Evolutionary conservation across 768 basidiomycete species (phyloP).

Genomic region (Hericium rajendrae): DNA sequence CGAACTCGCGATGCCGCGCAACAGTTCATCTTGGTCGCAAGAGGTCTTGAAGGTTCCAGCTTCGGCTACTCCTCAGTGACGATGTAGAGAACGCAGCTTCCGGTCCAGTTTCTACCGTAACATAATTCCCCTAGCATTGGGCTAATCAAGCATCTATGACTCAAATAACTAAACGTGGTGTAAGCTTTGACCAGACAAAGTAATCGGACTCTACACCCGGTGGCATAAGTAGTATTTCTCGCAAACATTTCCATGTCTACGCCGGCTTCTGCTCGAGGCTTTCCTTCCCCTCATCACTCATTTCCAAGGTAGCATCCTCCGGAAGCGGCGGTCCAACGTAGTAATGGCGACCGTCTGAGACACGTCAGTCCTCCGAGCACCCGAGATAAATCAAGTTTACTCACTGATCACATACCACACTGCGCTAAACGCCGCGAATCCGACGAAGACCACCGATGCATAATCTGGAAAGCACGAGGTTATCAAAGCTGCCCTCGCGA

Average conservation of each 20-base stretch:
- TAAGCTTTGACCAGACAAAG: too few species aligned
- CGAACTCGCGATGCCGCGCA: constrained; percentile 76
- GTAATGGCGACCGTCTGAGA: constrained; percentile 32
- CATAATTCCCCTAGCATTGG: too few species aligned
- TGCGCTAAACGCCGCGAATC: constrained; percentile 46
- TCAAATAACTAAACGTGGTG: too few species aligned
- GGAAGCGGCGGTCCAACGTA: constrained; percentile 33
- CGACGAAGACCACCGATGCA: constrained; percentile 58
- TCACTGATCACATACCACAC: constrained; percentile 52
- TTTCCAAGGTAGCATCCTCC: neutral
- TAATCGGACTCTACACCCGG: too few species aligned
- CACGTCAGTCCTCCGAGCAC: neutral
- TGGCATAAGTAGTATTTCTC: too few species aligned
- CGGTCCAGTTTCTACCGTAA: too few species aligned
- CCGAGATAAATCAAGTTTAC: constrained; percentile 15
- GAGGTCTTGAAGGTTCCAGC: constrained; percentile 76
- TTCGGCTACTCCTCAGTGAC: constrained; percentile 62
- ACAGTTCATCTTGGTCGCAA: constrained; percentile 76
- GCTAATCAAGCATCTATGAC: too few species aligned
- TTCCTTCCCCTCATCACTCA: too few species aligned
- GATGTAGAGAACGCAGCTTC: neutral
- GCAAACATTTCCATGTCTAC: neutral
- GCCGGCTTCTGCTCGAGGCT: neutral
- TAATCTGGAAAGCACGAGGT: constrained; percentile 36
- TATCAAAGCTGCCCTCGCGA: neutral